Base-by-base conservation (phyloP, 768 basidiomycete species). In the Phylloporus scabripes region DNA sequence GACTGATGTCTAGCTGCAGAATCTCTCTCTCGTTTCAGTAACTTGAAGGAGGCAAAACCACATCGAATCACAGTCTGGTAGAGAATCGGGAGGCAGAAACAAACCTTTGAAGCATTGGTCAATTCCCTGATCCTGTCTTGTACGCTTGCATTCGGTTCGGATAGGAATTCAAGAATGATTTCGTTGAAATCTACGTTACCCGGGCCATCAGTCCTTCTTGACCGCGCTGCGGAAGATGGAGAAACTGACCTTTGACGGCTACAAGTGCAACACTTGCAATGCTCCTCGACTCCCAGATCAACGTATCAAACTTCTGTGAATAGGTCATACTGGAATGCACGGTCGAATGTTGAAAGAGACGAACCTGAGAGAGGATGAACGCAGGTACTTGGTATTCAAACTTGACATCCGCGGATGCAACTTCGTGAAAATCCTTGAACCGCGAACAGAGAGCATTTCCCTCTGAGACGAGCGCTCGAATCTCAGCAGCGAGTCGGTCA, bases 221-320 rank as follows among this genome's bases (percentile, higher is more conserved):
- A 3, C 38, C 3, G 15, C 8, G 23, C 7, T 10, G 18, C 10
- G 12, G 4, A n/a, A 31, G 28, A 29, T 11, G 29, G 15, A 20
- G 10, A 15, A 14, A 1, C 12, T 29, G 1, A 55, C 59, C 59
- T 50, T 52, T 60, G 4, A 55, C 8, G 9, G 59, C 58, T 11
- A 48, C 55, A 29, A 57, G 49, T 7, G 43, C 51, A n/a, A 50
- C 10, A 0, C 59, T 36, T 5, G 59, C 59, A 14, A 50, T 41
- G 4, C 41, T 36, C 45, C 55, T 60, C 23, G 59, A 60, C 15
- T 48, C 55, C 59, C 59, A 60, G 17, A 60, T 18, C 23, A 54
- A 29, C 7, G 38, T 20, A 7, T 54, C 52, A 8, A 60, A 52
- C 21, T 26, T 57, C 59, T 60, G 36, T 24, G 11, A 32, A 21